phyloP scores from a whole-genome alignment of 805 yeast species.

The Candida dendrica region DNA sequence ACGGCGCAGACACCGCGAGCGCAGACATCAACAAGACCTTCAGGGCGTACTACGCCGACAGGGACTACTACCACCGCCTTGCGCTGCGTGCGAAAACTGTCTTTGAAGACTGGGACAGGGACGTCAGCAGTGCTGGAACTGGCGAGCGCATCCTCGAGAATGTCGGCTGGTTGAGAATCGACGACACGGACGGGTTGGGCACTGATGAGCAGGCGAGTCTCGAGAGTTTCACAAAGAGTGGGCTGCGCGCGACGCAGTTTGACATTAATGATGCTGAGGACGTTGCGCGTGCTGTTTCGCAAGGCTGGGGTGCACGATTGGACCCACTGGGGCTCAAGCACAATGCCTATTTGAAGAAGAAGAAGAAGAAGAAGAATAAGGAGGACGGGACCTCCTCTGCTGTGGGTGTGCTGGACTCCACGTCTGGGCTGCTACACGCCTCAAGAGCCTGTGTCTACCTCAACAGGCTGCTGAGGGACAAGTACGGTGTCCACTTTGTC shows the following conservation, averaged over 20 bases:
- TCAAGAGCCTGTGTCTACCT: not conserved
- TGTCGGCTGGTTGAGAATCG: no score
- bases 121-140: not conserved
- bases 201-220: constrained; percentile 13
- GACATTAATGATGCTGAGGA: constrained; percentile 21
- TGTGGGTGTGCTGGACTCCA: constrained; percentile 19
- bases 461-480: no score
- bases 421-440: constrained; percentile 26
- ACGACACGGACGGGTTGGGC: no score
- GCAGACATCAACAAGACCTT: constrained; percentile 28
- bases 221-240: constrained; percentile 18
- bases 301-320: constrained; percentile 19
- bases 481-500: no score
- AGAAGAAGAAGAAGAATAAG: no score
- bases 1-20: constrained; percentile 29
- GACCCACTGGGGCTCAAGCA: not conserved
- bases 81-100: not conserved
- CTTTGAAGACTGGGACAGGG: not conserved
- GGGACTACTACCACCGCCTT: constrained; percentile 19
- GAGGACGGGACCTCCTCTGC: no score
- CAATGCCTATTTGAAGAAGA: constrained; percentile 2
- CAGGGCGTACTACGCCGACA: constrained; percentile 26
- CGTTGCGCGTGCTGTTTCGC: constrained; percentile 21
- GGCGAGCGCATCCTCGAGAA: no score
- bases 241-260: constrained; percentile 22